Evolutionary conservation across 2,329 filamentous ascomycete species (phyloP), one percentile per base, ranked within the genome.

Genomic region (Grosmannia serpens): DNA sequence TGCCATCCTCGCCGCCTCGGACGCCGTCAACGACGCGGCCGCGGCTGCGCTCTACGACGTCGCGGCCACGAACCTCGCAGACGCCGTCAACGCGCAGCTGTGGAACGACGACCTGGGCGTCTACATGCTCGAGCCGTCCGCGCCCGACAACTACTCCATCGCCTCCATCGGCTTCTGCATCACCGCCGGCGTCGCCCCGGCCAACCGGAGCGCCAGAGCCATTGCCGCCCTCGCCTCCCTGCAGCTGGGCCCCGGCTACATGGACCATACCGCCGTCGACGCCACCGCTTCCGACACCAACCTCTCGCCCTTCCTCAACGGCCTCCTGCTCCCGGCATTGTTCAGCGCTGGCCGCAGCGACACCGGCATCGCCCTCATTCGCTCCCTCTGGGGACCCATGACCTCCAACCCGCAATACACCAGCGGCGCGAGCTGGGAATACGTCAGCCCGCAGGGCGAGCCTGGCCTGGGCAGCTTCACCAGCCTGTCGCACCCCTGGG

Each of bases 241-340:
- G 4, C 33, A 20, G 31, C 61, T 65, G 1, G 50, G 52, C 2
- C 61, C 62, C 2, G 65, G 65, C 1, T 67, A 64, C 59, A 63
- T 60, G 31, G 49, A 51, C 44, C 3, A 7, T 5, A 5, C 44
- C 4, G 44, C 44, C 26, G 49, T 51, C 49, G 64, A 67, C 56
- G 41, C 31, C 33, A 63, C 64, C 4, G 56, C 33, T 1, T 58
- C 59, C 1, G 58, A 59, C 2, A 47, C 60, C 13, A 41, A 59
- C n/a, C 71, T 76, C 38, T 76, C 74, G 3, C 75, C 77, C 13
- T 77, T 77, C 62, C 77, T 73, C 27, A 73, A 69, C 15, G 73
- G 74, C 2, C 76, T 77, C 61, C 65, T 77, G n/a, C 9, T 60
- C 6, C 64, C 70, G 47, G 69, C 72, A 0, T 63, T 76, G 0